Evolutionary conservation across 108 stramenopile genomes (phyloP), one percentile per base, ranked within the genome.

Genomic region (Schizochytrium sp.): DNA sequence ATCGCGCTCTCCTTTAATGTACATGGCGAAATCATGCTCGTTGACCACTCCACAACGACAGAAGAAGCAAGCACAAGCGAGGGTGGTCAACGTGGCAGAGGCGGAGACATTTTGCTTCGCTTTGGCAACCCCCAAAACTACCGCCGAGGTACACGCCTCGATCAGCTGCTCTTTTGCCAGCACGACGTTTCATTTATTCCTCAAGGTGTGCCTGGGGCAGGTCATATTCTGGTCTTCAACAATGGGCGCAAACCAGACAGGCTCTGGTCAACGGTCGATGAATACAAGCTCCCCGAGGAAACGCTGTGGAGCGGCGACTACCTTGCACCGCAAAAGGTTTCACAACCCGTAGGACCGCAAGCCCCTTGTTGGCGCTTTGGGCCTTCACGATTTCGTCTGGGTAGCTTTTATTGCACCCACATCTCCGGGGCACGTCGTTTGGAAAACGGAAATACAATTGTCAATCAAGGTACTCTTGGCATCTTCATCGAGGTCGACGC

Each of bases 231-330:
- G 14, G 18, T 60, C 47, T 88, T 88, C 87, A 88, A 88, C 87
- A 88, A 88, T 57, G 87, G 87, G 4, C 44, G 87, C 19, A 21
- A 57, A 18, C 87, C 87, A 60, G 87, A 88, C 87, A 59, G 87
- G 43, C 5, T 4, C 0, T 88, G 87, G 87, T 88, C 87, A 5
- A 60, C 87, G 41, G 60, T 88, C 41, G 87, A 88, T 18, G 87
- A 88, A 60, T 48, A 29, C 69, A 60, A 43, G 43, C 19, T 60
- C 60, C 63, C 63, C 6, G 63, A 69, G 18, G 18, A 8, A 1
- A 69, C 14, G 10, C 63, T 12, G 2, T 8, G 41, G 21, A 23
- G 21, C 41, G 63, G 63, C 25, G 63, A 69, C 6, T 69, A 69
- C 63, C 14, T 69, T 41, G 25, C 41, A 0, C 63, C 63, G 14